Evolutionary conservation across 129 eudicot species (phyloP), one percentile per base, ranked within the genome.

Genomic region (Solidago caesia): DNA sequence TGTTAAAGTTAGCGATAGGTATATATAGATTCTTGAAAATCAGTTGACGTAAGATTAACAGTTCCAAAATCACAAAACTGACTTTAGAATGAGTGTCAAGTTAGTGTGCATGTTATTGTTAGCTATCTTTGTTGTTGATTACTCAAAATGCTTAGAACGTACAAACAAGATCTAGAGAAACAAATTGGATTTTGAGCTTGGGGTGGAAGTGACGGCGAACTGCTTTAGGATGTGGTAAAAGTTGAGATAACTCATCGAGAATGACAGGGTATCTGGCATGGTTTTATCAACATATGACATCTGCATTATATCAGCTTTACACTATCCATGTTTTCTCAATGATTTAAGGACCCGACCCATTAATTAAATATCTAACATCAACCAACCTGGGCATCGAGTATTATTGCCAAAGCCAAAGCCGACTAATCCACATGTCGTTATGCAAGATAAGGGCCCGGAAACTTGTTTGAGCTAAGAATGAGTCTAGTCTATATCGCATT

Each of bases 401-500:
- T 16, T 21, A 79, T 45, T 45, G n/a, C 43, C 12, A 13, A 64
- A 57, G n/a, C 43, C 12, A 13, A 64, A 57, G 15, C 58, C 14
- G 41, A 66, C 14, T 33, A 16, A 44, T 47, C 42, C 47, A 73
- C 58, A 53, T 29, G 63, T 64, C 46, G n/a, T 16, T 26, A 77
- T 47, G 51, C 44, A 60, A 16, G 16, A 8, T 48, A 70, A 8
- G 75, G 79, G 64, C 52, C 63, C 67, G 45, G 13, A 7, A 48
- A 41, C 48, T 59, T 66, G 63, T 79, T 73, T 67, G 75, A 47
- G 61, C 69, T 55, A 64, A 73, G 74, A 26, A 46, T 33, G 42
- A 66, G 79, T 79, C 56, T 66, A 66, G 56, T 79, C 79, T 15
- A 16, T 57, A 25, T 73, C 75, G 73, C 66, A 78, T 53, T 71